Conservation (phyloP, 2,329 filamentous ascomycete species). For the Pestalotiopsis sp. region DNA sequence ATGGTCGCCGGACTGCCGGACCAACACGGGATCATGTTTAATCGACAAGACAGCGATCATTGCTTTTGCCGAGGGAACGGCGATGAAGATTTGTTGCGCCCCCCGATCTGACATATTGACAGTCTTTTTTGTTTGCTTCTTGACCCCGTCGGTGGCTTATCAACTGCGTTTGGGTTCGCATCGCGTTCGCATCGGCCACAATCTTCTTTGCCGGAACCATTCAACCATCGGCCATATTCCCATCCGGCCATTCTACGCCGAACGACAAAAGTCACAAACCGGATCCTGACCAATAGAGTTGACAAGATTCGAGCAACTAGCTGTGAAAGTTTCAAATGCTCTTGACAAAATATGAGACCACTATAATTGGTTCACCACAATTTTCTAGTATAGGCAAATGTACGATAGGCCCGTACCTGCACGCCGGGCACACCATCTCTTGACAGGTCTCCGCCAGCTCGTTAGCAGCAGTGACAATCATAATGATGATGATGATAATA, state of each 20-base stretch:
- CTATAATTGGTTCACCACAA: not conserved
- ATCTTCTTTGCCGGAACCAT: not conserved
- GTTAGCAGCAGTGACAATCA: not conserved
- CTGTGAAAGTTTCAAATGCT: not conserved
- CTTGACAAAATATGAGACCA: not conserved
- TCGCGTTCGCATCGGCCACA: not conserved
- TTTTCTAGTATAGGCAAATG: not conserved
- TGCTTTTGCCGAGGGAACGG: not conserved
- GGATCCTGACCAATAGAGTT: not conserved
- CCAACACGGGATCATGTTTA: not conserved
- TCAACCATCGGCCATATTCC: no score
- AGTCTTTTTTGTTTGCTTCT: not conserved
- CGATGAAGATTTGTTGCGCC: not conserved
- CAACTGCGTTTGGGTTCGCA: not conserved
- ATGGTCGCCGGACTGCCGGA: not conserved
- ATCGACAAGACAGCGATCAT: not conserved
- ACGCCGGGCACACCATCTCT: not conserved
- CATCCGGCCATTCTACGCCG: not conserved
- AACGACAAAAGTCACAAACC: not conserved
- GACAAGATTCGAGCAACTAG: not conserved
- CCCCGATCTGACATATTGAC: not conserved
- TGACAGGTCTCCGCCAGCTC: not conserved
- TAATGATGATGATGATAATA: not conserved
- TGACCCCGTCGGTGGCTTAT: not conserved
- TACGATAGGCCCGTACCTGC: not conserved